Evolutionary conservation across 306 rosid species (phyloP).

Genomic region (Geum urbanum): DNA sequence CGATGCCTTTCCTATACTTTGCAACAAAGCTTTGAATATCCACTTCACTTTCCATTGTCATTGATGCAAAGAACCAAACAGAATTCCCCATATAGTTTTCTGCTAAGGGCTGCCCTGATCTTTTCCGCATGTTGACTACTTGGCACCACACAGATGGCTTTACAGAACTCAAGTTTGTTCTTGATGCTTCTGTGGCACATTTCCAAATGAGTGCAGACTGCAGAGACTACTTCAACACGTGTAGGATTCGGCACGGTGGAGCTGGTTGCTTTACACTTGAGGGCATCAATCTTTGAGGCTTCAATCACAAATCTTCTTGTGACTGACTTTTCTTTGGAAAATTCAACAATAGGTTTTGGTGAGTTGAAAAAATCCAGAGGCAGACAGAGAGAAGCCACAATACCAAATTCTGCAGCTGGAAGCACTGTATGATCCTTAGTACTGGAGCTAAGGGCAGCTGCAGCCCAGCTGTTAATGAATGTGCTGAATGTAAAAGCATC

Average conservation of each 20-base stretch:
- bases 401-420: slow-evolving; percentile 9
- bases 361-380: neutral
- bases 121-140: slow-evolving; percentile 23
- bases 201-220: too few relatives aligned
- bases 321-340: slow-evolving; percentile 9
- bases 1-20: neutral
- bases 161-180: neutral
- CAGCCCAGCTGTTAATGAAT: slow-evolving; percentile 44
- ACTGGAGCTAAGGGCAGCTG: slow-evolving; percentile 1
- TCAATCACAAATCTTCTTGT: slow-evolving; percentile 29
- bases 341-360: neutral
- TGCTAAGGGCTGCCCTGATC: neutral
- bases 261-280: slow-evolving; percentile 32
- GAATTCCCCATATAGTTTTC: slow-evolving; percentile 1
- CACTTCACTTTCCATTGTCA: neutral
- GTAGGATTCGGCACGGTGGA: slow-evolving; percentile 19
- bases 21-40: slow-evolving; percentile 5
- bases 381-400: neutral
- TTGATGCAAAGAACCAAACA: slow-evolving; percentile 7
- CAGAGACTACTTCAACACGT: slow-evolving; percentile 33
- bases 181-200: slow-evolving; percentile 28
- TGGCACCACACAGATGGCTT: slow-evolving; percentile 29
- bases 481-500: slow-evolving; percentile 40
- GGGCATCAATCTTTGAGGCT: slow-evolving; percentile 21
- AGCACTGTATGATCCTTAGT: neutral